Base-by-base conservation (phyloP, 768 basidiomycete genomes). In the Boletus rufocinnamomeus region DNA sequence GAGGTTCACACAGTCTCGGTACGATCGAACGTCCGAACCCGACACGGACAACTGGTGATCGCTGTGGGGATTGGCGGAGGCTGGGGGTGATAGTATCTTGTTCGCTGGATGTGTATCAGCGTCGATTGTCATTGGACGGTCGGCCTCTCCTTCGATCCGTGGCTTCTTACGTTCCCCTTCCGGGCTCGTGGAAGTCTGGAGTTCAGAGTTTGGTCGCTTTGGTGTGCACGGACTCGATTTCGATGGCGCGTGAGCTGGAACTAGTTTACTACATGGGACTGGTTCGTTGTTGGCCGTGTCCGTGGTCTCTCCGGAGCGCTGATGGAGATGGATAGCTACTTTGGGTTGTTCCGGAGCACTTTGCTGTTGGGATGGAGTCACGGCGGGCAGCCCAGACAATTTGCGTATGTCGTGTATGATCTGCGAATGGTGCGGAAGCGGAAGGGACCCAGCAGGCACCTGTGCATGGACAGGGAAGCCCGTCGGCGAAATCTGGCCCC, bases 1-100 rank as follows among this genome's bases (percentile, higher is more conserved):
- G 46, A 69, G 51, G 41, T 69, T 49, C 25, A 84, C 77, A 27
- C 84, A 72, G 13, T 75, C 76, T 54, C 72, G 72, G 23, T 83
- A 65, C 54, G 82, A 78, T 56, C 79, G 77, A 25, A 73, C 43
- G 25, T 71, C 54, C 14, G 57, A 52, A 49, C 21, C 32, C 6
- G 56, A 14, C 19, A 35, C 23, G 11, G 54, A 51, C 8, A 27
- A 17, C 32, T 55, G 52, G 47, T 10, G 35, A 23, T 62, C 58
- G 11, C 40, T 16, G 23, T 27, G 58, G 34, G 28, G 32, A 38
- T 53, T 50, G 8, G 30, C 11, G 14, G 46, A 46, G 7, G 52
- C 32, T 16, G 58, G 30, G 7, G 54, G 45, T 0, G 57, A 57
- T 32, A 4, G 44, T n/a, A 43, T 25, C 21, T 51, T 49, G 40